Evolutionary conservation across 768 basidiomycete species (phyloP).

Genomic region (Suillus subluteus): DNA sequence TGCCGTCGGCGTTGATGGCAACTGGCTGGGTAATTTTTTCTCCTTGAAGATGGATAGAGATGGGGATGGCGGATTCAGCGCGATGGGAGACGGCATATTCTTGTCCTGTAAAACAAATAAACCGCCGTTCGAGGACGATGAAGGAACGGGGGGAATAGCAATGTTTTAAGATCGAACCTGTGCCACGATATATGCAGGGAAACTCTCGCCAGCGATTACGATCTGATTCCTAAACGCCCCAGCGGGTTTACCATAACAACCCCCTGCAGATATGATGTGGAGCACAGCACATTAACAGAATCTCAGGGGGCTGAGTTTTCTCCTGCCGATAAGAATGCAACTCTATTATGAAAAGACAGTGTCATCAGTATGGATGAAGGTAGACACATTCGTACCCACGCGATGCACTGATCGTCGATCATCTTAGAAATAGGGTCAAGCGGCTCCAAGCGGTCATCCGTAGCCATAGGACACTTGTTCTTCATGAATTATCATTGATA

Average conservation of each 20-base stretch:
- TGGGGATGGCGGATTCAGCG: constrained; percentile 53
- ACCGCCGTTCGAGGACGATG: constrained; percentile 17
- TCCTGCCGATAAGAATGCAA: neutral
- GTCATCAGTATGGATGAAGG: neutral
- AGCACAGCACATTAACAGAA: neutral
- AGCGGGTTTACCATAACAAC: neutral
- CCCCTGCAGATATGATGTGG: neutral
- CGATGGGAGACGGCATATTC: constrained; percentile 63
- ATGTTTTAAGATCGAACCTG: neutral
- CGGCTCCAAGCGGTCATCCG: no score
- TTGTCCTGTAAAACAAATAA: constrained; percentile 13
- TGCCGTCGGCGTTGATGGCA: constrained; percentile 50
- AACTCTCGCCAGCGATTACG: neutral
- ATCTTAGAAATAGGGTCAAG: no score
- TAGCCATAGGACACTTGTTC: neutral
- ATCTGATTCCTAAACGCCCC: neutral
- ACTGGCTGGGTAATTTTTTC: constrained; percentile 44
- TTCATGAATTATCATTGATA: no score
- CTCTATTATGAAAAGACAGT: no score
- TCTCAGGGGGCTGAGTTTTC: no score
- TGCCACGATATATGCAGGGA: neutral
- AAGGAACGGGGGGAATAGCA: neutral
- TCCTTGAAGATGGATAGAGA: constrained; percentile 65
- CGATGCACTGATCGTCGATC: neutral
- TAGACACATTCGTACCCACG: neutral